These are phyloP conservation scores for Buxus sempervirens DNA, from an alignment of 164 flowering plant species.

Conservation along the genomic window DNA sequence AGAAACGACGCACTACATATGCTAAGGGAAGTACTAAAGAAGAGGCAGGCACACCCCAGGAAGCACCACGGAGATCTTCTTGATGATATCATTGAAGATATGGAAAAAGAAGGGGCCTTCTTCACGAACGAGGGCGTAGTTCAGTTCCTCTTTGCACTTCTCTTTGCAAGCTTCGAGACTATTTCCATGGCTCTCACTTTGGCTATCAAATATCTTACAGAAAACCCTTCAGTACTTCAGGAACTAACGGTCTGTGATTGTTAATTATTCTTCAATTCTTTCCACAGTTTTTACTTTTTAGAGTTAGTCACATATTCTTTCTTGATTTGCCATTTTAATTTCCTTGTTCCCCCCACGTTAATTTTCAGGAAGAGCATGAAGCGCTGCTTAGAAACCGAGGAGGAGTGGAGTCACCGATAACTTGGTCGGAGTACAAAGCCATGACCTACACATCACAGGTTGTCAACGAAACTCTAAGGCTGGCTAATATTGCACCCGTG, in stretches of 20 bases:
- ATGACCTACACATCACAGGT: constrained; percentile 28
- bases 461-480: constrained; percentile 17
- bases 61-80: constrained; percentile 8
- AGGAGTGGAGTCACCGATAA: constrained; percentile 1
- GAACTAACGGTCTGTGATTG: constrained; percentile 15
- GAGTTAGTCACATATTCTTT: too few relatives aligned
- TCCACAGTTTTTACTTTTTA: too few relatives aligned
- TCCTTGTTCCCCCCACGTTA: neutral
- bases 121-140: constrained; percentile 16
- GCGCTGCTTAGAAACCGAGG: constrained; percentile 8
- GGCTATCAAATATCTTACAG: constrained; percentile 20
- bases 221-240: constrained; percentile 23
- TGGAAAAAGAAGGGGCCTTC: constrained; percentile 12
- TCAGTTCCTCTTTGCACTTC: constrained; percentile 17
- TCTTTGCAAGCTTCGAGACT: constrained; percentile 30
- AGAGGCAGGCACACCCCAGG: neutral
- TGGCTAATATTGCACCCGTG: constrained; percentile 12
- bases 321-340: neutral
- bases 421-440: constrained; percentile 34
- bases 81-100: constrained; percentile 14
- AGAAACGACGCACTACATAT: too few relatives aligned
- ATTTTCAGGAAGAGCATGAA: constrained; percentile 27
- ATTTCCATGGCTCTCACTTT: constrained; percentile 15
- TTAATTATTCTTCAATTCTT: neutral
- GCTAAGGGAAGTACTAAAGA: neutral